Base-by-base conservation (phyloP, 1,284 basidiomycete species). In the Cutaneotrichosporon sp. region DNA sequence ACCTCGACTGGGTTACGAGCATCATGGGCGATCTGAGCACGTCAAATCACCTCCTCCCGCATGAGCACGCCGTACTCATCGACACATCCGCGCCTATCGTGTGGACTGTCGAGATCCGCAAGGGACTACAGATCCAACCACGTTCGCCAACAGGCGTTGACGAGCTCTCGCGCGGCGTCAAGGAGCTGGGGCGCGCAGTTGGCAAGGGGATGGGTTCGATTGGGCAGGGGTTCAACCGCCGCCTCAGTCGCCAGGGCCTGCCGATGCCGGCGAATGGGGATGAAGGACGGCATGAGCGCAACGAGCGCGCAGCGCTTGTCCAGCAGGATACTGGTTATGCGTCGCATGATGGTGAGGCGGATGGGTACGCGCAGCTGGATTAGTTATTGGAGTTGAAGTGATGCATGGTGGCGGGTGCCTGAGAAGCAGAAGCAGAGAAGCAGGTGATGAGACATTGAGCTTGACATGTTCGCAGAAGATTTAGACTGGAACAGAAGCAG, bases 21-120 rank as follows among this genome's bases (percentile, higher is more conserved):
- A 90, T 97, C 65, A 87, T 89, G 52, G 90, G 91, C 0, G 74
- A 91, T 26, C 80, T 99, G 0, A 97, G 94, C 0, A 96, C 94
- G 0, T 96, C 92, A 0, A 99, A 98, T 73, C 92, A 96, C 70
- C 82, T 97, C 2, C 76, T 91, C 0, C 87, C 86, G 0, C 83
- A 84, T 7, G 84, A 89, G 66, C 72, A 72, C 3, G 30, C 65
- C 9, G 77, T 81, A 1, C 63, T 84, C 70, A 81, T 98, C 58
- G 85, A 86, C 72, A 97, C 93, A 0, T 86, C 89, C 30, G 86
- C 84, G 63, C 90, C 92, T 0, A 88, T 98, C 40, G 90, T 91
- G 85, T 99, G 94, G 94, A 91, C 89, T 21, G 86, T 86, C 56
- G 91, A 92, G 65, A 78, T 81, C 56, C 66, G 66, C 7, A 58